Evolutionary conservation across 257 asterid species (phyloP), one percentile per base, ranked within the genome.

Genomic region (Lycium ferocissimum): DNA sequence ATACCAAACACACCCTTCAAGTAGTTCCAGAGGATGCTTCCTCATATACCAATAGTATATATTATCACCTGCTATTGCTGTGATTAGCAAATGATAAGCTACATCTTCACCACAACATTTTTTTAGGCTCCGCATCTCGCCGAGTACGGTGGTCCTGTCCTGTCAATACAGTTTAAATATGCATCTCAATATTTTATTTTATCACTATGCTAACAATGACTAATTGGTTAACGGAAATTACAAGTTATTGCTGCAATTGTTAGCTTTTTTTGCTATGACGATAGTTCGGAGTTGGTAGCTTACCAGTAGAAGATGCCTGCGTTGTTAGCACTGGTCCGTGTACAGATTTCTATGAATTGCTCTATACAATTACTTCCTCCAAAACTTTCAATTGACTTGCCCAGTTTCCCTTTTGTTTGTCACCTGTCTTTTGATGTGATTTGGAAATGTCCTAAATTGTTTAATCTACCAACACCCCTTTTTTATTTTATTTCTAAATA

Each of bases 241-340:
- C 49, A 33, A 67, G 71, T 26, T 17, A 11, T 12, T 40, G 51
- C 51, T 37, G 33, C 33, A 26, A 26, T 26, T 26, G 33, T 26
- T 26, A 37, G 51, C 9, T 8, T 38, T 70, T 18, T 70, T 18
- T 70, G 79, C 58, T n/a, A n/a, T 45, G 38, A n/a, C 11, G 14
- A 73, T 73, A 73, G 59, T 73, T 73, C 5, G n/a, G 80, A 73
- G 59, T 72, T 72, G 38, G 54, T 47, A 73, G 59, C 80, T 73
- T 45, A 33, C 58, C 59, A 1, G 9, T 43, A 71, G 79, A 43
- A 71, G 79, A 9, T 71, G 38, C n/a, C n/a, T 58, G 38, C 59
- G 80, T n/a, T 45, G 58, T n/a, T 26, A 45, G 58, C 38, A 45
- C 58, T 73, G 58, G 80, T n/a, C 40, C 6, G 40, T n/a, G 38